Base-by-base conservation (phyloP, 2,329 filamentous ascomycete genomes). In the Metarhizium robertsii region DNA sequence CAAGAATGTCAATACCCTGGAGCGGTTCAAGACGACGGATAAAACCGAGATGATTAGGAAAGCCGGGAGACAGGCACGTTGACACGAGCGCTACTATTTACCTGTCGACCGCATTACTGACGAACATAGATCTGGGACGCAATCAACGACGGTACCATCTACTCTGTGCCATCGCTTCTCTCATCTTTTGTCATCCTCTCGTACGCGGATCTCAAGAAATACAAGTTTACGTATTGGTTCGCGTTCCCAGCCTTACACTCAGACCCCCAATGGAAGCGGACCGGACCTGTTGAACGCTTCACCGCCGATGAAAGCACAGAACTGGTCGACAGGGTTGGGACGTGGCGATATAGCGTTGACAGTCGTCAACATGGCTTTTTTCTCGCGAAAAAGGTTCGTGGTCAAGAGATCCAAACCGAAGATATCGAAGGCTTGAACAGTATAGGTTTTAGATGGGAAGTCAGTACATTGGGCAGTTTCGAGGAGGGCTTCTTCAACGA, bases 191-290 rank as follows among this genome's bases (percentile, higher is more conserved):
- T 89, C 30, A 84, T 95, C 57, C 83, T 97, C 49, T 96, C 90
- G 16, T 99, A 90, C 69, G 92, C 94, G 59, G 92, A 99, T 67
- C 80, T 99, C 38, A 99, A 99, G 71, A 96, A 95, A 67, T 97
- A 97, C 74, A 90, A 86, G 60, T 96, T 97, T 68, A 90, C 87
- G n/a, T 97, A 97, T 73, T 95, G 95, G 85, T 97, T 97, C 71
- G 92, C 88, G 5, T 99, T 95, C 66, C 94, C 94, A 1, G 91
- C 92, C 16, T 79, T 99, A 48, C 92, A 95, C 68, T 95, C 92
- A 4, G 86, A 92, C 54, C 90, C 90, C 2, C 77, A 80, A 32
- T 99, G 94, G 94, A 86, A 82, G 62, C 76, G 85, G 53, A 70
- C 78, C 2, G 79, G 76, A 2, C 75, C 75, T 8, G 74, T 81